Evolutionary conservation across 768 basidiomycete genomes (phyloP), one percentile per base, ranked within the genome.

Genomic region (Phaeotremella skinneri): DNA sequence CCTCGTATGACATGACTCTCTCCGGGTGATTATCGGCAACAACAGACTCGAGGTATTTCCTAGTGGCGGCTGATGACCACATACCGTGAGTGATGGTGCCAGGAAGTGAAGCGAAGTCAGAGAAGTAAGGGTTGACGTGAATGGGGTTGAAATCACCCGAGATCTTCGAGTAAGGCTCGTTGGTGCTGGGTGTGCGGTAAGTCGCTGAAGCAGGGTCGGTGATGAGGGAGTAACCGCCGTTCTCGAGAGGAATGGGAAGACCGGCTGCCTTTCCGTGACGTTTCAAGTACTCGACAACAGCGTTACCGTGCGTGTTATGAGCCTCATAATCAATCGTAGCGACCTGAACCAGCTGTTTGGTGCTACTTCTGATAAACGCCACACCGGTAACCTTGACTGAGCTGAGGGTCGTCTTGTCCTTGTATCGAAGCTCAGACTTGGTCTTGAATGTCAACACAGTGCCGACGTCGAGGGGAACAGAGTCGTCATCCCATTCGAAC

Each of bases 141-240:
- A 99, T 99, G 27, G 96, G 96, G 78, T 99, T 98, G 82, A 91
- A 98, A 78, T 99, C 94, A 45, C 94, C 93, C 0, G 96, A 99
- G 49, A 93, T 84, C 77, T 86, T 85, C 3, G 93, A 97, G 79
- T 98, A 99, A 1, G 91, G 88, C 78, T 94, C 90, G 73, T 99
- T 99, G 48, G 90, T 90, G 45, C 89, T 80, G 25, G 94, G 94
- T 2, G 94, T 83, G 47, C 81, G 85, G 81, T 91, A 94, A 5
- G 81, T 77, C 9, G 87, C 85, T 17, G 82, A 80, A 25, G 82
- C 80, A 2, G 83, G 79, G n/a, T 81, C 74, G 41, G 79, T 85
- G 32, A 87, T 85, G 73, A 99, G 81, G 0, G 87, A 84, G 77
- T 99, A 98, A 1, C 92, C 91, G 45, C 88, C 90, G 59, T 85